Percentiles rank a stretch among this genome's conserved stretches.
Conservation (phyloP, 2,329 filamentous ascomycete genomes). For the Fusarium staphyleae region DNA sequence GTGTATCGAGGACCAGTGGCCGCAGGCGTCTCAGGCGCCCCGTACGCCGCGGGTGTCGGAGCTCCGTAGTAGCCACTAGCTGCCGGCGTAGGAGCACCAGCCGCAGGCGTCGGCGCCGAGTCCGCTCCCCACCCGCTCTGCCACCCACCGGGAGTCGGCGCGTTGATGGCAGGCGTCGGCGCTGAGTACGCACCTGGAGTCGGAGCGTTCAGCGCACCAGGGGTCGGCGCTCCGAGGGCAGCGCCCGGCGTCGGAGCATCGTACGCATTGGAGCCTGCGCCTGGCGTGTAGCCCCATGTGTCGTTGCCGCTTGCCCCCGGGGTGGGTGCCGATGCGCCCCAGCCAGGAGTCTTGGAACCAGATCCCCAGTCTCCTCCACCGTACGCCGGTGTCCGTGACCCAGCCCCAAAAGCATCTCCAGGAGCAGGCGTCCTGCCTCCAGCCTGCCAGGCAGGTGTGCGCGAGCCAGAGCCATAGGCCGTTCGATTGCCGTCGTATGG, state of each 20-base stretch:
- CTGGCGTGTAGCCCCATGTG: slow-evolving; percentile 66
- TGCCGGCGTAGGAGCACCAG: slow-evolving; percentile 72
- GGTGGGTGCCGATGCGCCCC: slow-evolving; percentile 66
- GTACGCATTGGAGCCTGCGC: slow-evolving; percentile 58
- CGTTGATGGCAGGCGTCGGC: slow-evolving; percentile 68
- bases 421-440: slow-evolving; percentile 73
- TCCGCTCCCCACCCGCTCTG: slow-evolving; percentile 66
- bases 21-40: slow-evolving; percentile 66
- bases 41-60: slow-evolving; percentile 70
- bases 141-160: slow-evolving; percentile 74
- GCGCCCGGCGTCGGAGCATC: slow-evolving; percentile 75
- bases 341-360: slow-evolving; percentile 81
- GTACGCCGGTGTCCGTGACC: slow-evolving; percentile 74
- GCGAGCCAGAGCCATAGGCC: slow-evolving; percentile 75
- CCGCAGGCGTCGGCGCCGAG: slow-evolving; percentile 71
- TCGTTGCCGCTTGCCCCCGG: slow-evolving; percentile 65
- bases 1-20: slow-evolving; percentile 63
- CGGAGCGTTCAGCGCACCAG: slow-evolving; percentile 70
- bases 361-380: slow-evolving; percentile 66
- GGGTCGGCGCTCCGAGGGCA: slow-evolving; percentile 65
- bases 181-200: slow-evolving; percentile 75
- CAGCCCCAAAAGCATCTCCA: slow-evolving; percentile 68
- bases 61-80: slow-evolving; percentile 67
- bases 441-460: slow-evolving; percentile 81
- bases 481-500: slow-evolving; percentile 78